Conservation (phyloP, 1,284 basidiomycete species). For the Pterulicium gracile region DNA sequence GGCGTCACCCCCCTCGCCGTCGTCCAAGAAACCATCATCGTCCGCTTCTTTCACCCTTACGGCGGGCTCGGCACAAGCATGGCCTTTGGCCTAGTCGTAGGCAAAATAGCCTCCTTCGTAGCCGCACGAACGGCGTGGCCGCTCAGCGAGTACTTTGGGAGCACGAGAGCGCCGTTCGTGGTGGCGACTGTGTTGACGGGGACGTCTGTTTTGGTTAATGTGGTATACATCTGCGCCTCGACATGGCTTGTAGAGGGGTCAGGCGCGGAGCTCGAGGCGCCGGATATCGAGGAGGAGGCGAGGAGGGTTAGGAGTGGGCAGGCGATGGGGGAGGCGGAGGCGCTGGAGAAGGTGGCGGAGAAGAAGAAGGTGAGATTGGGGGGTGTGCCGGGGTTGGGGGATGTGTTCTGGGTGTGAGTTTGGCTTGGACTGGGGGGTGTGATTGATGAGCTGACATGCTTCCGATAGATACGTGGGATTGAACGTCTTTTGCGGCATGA, state of each 20-base stretch:
- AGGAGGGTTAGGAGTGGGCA: conserved; percentile 28
- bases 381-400: conserved; percentile 57
- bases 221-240: conserved; percentile 52
- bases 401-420: conserved; percentile 72
- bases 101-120: conserved; percentile 67
- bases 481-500: conserved; percentile 66
- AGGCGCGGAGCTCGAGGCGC: conserved; percentile 52
- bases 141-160: conserved; percentile 51
- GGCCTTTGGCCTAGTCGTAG: conserved; percentile 68
- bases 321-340: conserved; percentile 42
- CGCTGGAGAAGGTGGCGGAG: conserved; percentile 52
- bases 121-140: conserved; percentile 69
- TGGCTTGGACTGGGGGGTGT: not conserved
- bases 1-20: conserved; percentile 70
- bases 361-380: conserved; percentile 50
- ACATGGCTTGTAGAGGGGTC: conserved; percentile 51
- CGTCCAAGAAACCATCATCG: conserved; percentile 70
- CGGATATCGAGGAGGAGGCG: conserved; percentile 46
- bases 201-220: conserved; percentile 56
- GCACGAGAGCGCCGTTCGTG: conserved; percentile 64
- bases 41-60: conserved; percentile 70
- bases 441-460: conserved; percentile 1
- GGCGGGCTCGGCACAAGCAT: conserved; percentile 64
- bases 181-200: conserved; percentile 53
- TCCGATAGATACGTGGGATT: conserved; percentile 49